Evolutionary conservation across 2,329 filamentous ascomycete species (phyloP).

Genomic region (Curvularia sp.): DNA sequence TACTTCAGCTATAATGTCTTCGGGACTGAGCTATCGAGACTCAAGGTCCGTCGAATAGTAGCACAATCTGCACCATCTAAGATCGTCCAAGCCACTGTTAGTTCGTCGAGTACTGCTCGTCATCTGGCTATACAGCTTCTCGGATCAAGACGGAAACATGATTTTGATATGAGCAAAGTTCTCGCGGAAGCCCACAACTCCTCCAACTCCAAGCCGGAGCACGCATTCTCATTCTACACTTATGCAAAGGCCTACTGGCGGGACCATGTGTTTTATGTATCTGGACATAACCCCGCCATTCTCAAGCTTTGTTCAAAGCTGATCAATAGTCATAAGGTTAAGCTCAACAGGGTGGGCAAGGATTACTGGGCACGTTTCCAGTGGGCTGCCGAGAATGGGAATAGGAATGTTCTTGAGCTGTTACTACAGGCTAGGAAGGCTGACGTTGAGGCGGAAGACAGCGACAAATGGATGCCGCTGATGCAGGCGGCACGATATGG

Average conservation of each 20-base stretch:
- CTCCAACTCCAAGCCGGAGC: not conserved
- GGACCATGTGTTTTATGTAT: constrained; percentile 21
- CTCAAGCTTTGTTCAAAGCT: constrained; percentile 10
- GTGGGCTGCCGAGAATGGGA: constrained; percentile 12
- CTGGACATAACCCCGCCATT: constrained; percentile 16
- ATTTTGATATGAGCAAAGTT: constrained; percentile 23
- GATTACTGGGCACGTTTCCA: not conserved
- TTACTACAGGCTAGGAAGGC: not conserved
- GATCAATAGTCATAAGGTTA: not conserved
- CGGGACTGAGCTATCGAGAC: constrained; percentile 23
- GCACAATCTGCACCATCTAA: constrained; percentile 17
- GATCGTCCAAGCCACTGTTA: constrained; percentile 19
- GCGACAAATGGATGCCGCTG: not conserved
- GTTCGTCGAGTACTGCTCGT: constrained; percentile 10
- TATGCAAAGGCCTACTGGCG: constrained; percentile 29
- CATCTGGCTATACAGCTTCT: constrained; percentile 22
- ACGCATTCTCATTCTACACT: constrained; percentile 17
- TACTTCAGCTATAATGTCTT: constrained; percentile 33
- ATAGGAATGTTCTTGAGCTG: constrained; percentile 5
- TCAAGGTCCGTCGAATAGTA: constrained; percentile 9
- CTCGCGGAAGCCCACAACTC: constrained; percentile 18
- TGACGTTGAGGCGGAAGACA: not conserved
- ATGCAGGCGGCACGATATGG: not conserved
- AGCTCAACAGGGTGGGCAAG: not conserved
- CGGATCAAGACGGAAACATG: constrained; percentile 14